phyloP scores from a whole-genome alignment of 2,329 filamentous ascomycete genomes.

The Colletotrichum cuscutae region DNA sequence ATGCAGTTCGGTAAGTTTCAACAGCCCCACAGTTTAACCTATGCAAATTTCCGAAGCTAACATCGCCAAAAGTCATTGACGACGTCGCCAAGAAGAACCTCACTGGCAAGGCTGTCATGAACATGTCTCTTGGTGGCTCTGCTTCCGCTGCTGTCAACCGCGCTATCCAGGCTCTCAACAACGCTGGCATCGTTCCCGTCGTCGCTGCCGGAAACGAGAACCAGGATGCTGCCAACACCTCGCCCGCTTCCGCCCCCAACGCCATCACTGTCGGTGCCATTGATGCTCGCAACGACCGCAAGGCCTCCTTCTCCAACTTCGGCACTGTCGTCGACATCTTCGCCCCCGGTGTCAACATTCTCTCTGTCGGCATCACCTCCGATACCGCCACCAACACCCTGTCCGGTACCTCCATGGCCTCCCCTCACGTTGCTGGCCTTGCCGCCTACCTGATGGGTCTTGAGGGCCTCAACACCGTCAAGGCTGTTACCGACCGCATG shows the following conservation, averaged over 20 bases:
- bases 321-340: conserved; percentile 64
- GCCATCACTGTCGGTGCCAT: conserved; percentile 71
- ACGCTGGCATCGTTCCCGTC: conserved; percentile 64
- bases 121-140: conserved; percentile 70
- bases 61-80: conserved; percentile 48
- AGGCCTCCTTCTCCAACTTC: conserved; percentile 69
- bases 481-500: conserved; percentile 58
- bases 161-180: conserved; percentile 61
- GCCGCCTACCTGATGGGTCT: conserved; percentile 74
- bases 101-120: conserved; percentile 67
- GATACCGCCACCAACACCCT: conserved; percentile 56
- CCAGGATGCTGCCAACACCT: conserved; percentile 60
- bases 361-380: conserved; percentile 62
- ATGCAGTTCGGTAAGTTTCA: conserved; percentile 59
- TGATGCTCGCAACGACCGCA: conserved; percentile 58
- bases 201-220: conserved; percentile 71
- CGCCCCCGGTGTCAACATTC: conserved; percentile 64
- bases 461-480: conserved; percentile 58
- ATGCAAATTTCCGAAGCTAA: not conserved
- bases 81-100: conserved; percentile 54
- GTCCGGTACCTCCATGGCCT: conserved; percentile 72
- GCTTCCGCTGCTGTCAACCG: conserved; percentile 62
- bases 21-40: not conserved
- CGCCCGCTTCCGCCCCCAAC: conserved; percentile 64
- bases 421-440: conserved; percentile 74